A percentile compares a stretch with the other conserved stretches of the same genome.
Conservation (phyloP, 208 protist genomes). For the Blastocrithidia nonstop region DNA sequence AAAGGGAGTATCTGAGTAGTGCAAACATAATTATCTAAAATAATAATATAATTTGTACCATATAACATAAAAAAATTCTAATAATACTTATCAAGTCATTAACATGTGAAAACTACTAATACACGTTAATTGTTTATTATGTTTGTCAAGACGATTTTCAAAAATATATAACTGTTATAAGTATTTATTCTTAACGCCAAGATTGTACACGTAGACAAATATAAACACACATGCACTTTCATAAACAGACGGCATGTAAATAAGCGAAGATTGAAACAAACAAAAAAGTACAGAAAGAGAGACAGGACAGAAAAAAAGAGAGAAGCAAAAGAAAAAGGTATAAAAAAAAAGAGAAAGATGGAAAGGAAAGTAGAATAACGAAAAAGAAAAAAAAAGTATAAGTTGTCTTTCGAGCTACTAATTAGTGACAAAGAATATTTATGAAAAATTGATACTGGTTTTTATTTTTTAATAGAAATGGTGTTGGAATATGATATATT, state of each 20-base stretch:
- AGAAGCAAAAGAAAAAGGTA: neutral
- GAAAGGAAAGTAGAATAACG: constrained; percentile 7
- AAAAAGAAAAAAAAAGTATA: constrained; percentile 3
- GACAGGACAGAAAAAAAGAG: constrained; percentile 6
- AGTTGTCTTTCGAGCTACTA: no score
- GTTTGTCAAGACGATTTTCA: no score
- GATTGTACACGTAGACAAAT: no score
- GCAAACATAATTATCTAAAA: constrained; percentile 9
- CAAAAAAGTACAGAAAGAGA: neutral
- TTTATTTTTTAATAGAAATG: no score
- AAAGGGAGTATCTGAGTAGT: neutral
- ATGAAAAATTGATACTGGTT: no score
- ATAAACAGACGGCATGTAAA: neutral
- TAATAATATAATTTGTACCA: no score
- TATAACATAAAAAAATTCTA: constrained; percentile 4
- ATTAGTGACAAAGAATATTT: no score
- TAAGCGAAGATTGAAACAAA: constrained; percentile 1
- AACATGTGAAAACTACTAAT: constrained; percentile 4
- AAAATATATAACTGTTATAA: no score
- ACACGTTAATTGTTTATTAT: constrained; percentile 1
- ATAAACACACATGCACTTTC: no score
- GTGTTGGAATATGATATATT: no score
- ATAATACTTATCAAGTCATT: neutral
- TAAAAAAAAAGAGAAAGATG: constrained; percentile 3
- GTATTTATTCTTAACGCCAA: no score